Conservation (phyloP, 495 filamentous ascomycete genomes). For the Aspergillus egyptiacus region DNA sequence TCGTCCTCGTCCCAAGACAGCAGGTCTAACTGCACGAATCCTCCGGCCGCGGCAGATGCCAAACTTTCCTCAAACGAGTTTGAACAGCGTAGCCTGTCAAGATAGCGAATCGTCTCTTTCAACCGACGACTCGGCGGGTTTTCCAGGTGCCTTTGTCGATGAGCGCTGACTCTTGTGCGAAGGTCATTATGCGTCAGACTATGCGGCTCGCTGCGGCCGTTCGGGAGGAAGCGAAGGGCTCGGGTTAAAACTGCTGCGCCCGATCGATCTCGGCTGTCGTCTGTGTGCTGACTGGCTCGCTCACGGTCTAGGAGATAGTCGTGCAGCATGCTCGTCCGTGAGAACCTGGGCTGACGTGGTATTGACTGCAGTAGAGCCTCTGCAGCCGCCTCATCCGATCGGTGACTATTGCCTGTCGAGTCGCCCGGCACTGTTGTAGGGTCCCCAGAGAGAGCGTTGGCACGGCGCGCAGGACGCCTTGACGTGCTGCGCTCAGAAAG, state of each 20-base stretch:
- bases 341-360: conserved; percentile 42
- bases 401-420: conserved; percentile 20
- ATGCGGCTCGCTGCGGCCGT: conserved; percentile 27
- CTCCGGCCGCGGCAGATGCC: conserved; percentile 43
- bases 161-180: conserved; percentile 42
- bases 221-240: conserved; percentile 34
- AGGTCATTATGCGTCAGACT: conserved; percentile 40
- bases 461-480: conserved; percentile 26
- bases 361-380: conserved; percentile 46
- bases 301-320: conserved; percentile 43
- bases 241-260: conserved; percentile 21
- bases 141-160: conserved; percentile 47
- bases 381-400: conserved; percentile 26
- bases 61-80: conserved; percentile 52
- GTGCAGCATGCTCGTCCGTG: conserved; percentile 41
- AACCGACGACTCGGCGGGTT: conserved; percentile 39
- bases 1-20: conserved; percentile 49
- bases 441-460: background rate
- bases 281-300: conserved; percentile 27
- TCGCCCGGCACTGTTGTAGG: conserved; percentile 7
- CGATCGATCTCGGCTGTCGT: conserved; percentile 28
- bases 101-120: conserved; percentile 60
- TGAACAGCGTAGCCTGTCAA: conserved; percentile 54
- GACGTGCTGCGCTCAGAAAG: conserved; percentile 26
- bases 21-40: conserved; percentile 41